Base-by-base conservation (phyloP, 2,329 filamentous ascomycete species). In the Colletotrichum sp. region DNA sequence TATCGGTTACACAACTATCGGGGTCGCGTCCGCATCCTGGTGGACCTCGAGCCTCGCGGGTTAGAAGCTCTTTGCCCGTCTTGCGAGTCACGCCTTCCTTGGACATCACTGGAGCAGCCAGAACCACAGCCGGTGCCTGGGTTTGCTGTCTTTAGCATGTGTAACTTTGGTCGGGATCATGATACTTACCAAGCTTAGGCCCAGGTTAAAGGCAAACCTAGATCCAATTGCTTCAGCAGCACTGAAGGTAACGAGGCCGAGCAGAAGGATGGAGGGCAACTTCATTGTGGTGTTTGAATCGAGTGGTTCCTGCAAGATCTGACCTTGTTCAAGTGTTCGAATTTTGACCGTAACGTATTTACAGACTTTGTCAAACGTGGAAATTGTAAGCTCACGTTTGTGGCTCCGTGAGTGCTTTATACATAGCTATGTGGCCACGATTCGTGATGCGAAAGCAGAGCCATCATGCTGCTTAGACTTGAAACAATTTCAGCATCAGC, bases 111-210 rank as follows among this genome's bases (percentile, higher is more conserved):
- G 44, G 44, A 52, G 10, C n/a, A 13, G 10, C 44, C 6, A n/a
- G 1, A 52, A 8, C 44, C n/a, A 52, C 2, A 0, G n/a, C n/a
- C n/a, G 44, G 44, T 13, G 44, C 44, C 44, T 52, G 12, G 0
- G 8, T 0, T 21, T 7, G 15, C 6, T 13, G n/a, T 0, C 2
- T 13, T 52, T 13, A 52, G 44, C 44, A 12, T 7, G 1, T 52
- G 44, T 21, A 1, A 7, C 2, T 21, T 21, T 52, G 0, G n/a
- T 8, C n/a, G 0, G n/a, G 44, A 21, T 21, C 0, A 21, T 4
- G 10, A 52, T 24, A 13, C 44, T 8, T 21, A 52, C 44, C 6
- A 52, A 1, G n/a, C 44, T 52, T 1, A 52, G 6, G 6, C 44
- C 44, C 1, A 52, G n/a, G n/a, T 13, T 52, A 12, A 52, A 0